Evolutionary conservation across 1,284 basidiomycete species (phyloP), one percentile per base, ranked within the genome.

Genomic region (Moesziomyces aphidis): DNA sequence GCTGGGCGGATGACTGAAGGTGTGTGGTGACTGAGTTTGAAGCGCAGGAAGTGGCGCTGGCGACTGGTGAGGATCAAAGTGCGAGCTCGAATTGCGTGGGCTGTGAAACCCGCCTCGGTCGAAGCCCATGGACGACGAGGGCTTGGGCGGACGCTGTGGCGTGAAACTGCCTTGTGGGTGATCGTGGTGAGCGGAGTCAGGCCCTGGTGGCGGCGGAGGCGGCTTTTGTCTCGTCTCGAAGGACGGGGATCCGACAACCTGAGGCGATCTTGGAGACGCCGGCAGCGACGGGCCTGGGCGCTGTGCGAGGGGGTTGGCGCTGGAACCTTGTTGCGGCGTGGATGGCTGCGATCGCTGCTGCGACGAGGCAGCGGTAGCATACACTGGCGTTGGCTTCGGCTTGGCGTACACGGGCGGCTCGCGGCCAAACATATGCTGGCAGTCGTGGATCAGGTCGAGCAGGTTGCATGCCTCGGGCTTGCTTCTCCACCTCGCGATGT

Each of bases 341-440:
- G 52, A 70, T 19, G 44, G 75, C 39, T 42, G 76, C 28, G 23
- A 81, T 44, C 28, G 80, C 49, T 49, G 78, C 39, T 56, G 72
- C n/a, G 53, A 23, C 15, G 49, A 58, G 23, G 61, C 61, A 34
- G 61, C 50, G 3, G 61, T 61, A 21, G 67, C 67, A 44, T 73
- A 74, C 49, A 81, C 77, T 26, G 80, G 76, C 50, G 70, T 45
- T 1, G 72, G 42, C n/a, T 68, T 79, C 2, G 94, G 92, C 85
- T 92, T 95, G 44, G 95, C 91, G 83, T 95, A 97, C 15, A 98
- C 90, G 5, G 96, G 95, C 47, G 96, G 95, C 63, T 91, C 89
- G 26, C 87, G 87, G 9, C 92, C 94, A 86, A 99, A 99, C 62
- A 91, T 88, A 45, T 89, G 88, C 77, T 92, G 91, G 87, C 94